A percentile compares a stretch with the other conserved stretches of the same genome.
Conservation (phyloP, 352 stramenopile species). For the Pythium brassicae region DNA sequence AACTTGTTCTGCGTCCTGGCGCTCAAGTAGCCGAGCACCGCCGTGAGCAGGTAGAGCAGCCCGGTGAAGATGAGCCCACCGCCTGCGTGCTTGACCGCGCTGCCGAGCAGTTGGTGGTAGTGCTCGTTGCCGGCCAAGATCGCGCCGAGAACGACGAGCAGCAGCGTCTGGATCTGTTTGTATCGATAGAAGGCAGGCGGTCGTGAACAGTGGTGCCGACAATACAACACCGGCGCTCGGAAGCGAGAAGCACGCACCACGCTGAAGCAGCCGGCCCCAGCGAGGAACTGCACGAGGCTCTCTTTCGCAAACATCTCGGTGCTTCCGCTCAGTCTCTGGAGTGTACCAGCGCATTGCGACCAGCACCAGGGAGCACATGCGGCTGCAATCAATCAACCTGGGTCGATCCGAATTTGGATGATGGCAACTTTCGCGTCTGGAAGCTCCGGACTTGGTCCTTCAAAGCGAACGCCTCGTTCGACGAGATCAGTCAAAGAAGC, state of each 20-base stretch:
- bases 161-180: slow-evolving; percentile 41
- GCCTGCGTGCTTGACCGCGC: slow-evolving; percentile 45
- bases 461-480: background rate
- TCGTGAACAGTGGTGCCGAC: no score
- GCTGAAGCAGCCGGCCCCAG: slow-evolving; percentile 53
- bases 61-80: slow-evolving; percentile 68
- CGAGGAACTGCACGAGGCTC: slow-evolving; percentile 58
- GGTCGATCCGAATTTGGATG: background rate
- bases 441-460: background rate
- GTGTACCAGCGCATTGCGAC: no score
- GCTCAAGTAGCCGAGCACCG: slow-evolving; percentile 40
- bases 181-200: background rate
- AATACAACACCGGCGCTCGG: background rate
- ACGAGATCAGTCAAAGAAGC: background rate
- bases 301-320: slow-evolving; percentile 51
- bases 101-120: slow-evolving; percentile 58
- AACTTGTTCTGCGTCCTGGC: slow-evolving; percentile 75
- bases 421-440: no score
- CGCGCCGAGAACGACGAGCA: slow-evolving; percentile 44
- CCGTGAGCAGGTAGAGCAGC: slow-evolving; percentile 44
- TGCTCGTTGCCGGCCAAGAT: slow-evolving; percentile 46
- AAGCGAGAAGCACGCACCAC: slow-evolving; percentile 22
- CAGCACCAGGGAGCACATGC: background rate
- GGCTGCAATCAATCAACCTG: background rate
- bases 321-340: no score